These are phyloP conservation scores for Lichtheimia corymbifera DNA, from an alignment of 371 early-diverging fungal species.

Conservation along the genomic window DNA sequence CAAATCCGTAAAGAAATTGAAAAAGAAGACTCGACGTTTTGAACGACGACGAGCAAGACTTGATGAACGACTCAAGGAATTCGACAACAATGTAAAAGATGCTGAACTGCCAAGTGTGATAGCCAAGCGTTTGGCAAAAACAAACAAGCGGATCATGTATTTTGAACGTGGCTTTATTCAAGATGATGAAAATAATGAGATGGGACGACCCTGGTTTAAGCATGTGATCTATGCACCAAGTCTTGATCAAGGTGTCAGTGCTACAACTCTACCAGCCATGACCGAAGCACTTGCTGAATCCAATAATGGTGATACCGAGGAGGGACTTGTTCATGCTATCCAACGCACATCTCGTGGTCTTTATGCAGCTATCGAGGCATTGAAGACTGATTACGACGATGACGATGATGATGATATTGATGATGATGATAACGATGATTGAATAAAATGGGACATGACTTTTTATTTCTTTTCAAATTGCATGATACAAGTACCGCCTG, in stretches of 20 bases:
- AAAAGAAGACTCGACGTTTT: conserved; percentile 9
- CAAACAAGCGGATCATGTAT: conserved; percentile 42
- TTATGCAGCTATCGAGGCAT: conserved; percentile 1
- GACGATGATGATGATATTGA: conserved; percentile 1
- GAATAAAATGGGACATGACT: conserved; percentile 96
- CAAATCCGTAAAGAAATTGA: conserved; percentile 12
- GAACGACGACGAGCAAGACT: conserved; percentile 15
- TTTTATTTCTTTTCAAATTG: conserved; percentile 32
- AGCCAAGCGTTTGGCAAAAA: conserved; percentile 18
- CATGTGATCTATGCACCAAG: conserved; percentile 64
- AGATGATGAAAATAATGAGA: conserved; percentile 50
- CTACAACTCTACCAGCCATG: conserved; percentile 55
- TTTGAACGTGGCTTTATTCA: conserved; percentile 58
- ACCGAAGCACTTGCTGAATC: conserved; percentile 44
- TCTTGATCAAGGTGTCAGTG: conserved; percentile 51
- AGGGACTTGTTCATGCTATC: conserved; percentile 24
- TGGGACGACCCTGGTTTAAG: conserved; percentile 63
- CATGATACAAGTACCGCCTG: conserved; percentile 34
- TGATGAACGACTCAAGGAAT: conserved; percentile 6
- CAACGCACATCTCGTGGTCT: conserved; percentile 20
- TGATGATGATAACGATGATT: conserved; percentile 17
- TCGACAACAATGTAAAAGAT: neutral
- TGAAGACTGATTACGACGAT: conserved; percentile 10
- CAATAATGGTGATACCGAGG: conserved; percentile 17
- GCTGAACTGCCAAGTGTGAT: conserved; percentile 22